Evolutionary conservation across 129 eudicot species (phyloP).

Genomic region (Chrysanthemum seticuspe): DNA sequence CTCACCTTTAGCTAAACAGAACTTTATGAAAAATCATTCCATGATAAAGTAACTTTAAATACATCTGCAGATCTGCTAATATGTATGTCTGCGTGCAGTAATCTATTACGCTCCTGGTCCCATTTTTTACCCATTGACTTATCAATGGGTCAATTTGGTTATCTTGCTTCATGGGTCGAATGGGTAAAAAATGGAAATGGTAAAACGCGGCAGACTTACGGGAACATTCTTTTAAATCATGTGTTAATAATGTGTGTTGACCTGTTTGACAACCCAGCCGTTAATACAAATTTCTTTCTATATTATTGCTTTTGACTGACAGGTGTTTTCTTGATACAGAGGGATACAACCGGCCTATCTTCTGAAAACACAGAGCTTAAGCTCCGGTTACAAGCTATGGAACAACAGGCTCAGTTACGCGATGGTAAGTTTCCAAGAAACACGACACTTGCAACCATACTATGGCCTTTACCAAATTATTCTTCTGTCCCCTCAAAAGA

Average conservation of each 20-base stretch:
- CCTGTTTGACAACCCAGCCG: not conserved
- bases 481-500: no score
- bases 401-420: constrained; percentile 91
- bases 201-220: not conserved
- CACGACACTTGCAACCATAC: not conserved
- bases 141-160: constrained; percentile 11
- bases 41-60: not conserved
- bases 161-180: not conserved
- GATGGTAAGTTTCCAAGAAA: constrained; percentile 51
- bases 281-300: not conserved
- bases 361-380: constrained; percentile 84
- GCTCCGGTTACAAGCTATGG: constrained; percentile 83
- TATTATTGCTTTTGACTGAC: not conserved
- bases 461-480: no score
- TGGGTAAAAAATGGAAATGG: not conserved
- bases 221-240: not conserved
- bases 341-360: constrained; percentile 71
- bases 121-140: not conserved
- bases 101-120: not conserved
- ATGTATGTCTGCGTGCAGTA: constrained; percentile 1
- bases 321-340: constrained; percentile 39
- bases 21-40: not conserved
- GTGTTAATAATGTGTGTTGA: no score
- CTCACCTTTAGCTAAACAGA: not conserved
- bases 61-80: not conserved